A percentile compares a stretch with the other conserved stretches of the same genome.
phyloP scores from a whole-genome alignment of 257 asterid genomes.

The Vinca minor region DNA sequence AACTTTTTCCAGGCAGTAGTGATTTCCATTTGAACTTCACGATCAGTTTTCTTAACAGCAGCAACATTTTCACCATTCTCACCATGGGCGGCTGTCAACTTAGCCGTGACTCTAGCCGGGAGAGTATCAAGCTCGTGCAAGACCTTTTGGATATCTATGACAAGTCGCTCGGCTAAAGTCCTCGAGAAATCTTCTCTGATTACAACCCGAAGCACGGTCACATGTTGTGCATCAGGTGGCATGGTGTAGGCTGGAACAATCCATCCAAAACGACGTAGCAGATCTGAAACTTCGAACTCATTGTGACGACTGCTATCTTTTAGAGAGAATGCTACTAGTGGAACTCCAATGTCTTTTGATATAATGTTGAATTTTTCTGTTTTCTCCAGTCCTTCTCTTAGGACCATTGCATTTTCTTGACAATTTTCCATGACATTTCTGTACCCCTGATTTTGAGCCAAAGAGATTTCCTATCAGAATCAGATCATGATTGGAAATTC shows the following conservation, averaged over 20 bases:
- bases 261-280: slow-evolving; percentile 75
- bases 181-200: slow-evolving; percentile 77
- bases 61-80: slow-evolving; percentile 17
- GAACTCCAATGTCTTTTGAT: slow-evolving; percentile 81
- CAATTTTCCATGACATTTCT: slow-evolving; percentile 76
- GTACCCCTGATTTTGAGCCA: slow-evolving; percentile 49
- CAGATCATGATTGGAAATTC: too few relatives aligned
- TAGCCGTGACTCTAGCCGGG: slow-evolving; percentile 51
- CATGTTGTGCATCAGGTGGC: slow-evolving; percentile 79
- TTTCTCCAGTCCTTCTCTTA: slow-evolving; percentile 54
- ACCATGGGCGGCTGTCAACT: slow-evolving; percentile 19
- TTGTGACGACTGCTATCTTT: slow-evolving; percentile 62
- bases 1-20: slow-evolving; percentile 67
- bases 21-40: slow-evolving; percentile 61
- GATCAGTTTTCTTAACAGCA: slow-evolving; percentile 37
- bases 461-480: not conserved
- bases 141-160: slow-evolving; percentile 48
- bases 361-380: slow-evolving; percentile 65
- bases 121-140: slow-evolving; percentile 68
- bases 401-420: slow-evolving; percentile 63
- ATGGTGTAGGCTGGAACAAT: slow-evolving; percentile 87
- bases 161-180: slow-evolving; percentile 80
- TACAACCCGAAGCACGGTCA: slow-evolving; percentile 72
- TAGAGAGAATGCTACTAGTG: slow-evolving; percentile 78
- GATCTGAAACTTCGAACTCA: slow-evolving; percentile 67